phyloP scores from a whole-genome alignment of 176 grass and related monocot species.

The Puya raimondii region DNA sequence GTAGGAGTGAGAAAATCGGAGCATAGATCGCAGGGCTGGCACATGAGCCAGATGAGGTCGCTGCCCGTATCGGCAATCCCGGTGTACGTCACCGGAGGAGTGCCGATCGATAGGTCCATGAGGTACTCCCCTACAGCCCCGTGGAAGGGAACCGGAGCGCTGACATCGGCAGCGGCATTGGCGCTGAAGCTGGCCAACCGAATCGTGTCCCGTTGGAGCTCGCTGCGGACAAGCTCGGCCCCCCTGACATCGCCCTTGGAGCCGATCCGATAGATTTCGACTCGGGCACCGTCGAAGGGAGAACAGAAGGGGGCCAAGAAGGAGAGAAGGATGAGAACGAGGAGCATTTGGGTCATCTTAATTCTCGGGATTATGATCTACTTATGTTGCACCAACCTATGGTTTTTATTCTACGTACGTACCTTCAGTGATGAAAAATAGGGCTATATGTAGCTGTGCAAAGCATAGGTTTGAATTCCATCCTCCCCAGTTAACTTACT shows the following conservation, averaged over 20 bases:
- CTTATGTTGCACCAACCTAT: too few relatives aligned
- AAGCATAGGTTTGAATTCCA: too few relatives aligned
- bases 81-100: slow-evolving; percentile 6
- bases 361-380: not conserved
- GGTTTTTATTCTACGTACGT: too few relatives aligned
- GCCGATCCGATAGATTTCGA: not conserved
- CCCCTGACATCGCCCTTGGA: not conserved
- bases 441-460: too few relatives aligned
- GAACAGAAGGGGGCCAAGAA: not conserved
- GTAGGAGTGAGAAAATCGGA: slow-evolving; percentile 4
- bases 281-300: not conserved
- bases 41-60: slow-evolving; percentile 18
- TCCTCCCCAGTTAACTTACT: too few relatives aligned
- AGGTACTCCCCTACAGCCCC: slow-evolving; percentile 13
- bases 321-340: not conserved
- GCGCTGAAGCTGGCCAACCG: not conserved
- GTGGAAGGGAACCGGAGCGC: not conserved
- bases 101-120: slow-evolving; percentile 25
- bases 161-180: not conserved
- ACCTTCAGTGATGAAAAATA: too few relatives aligned
- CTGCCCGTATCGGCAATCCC: slow-evolving; percentile 15
- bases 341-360: not conserved
- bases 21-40: slow-evolving; percentile 10
- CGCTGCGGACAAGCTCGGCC: not conserved
- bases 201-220: not conserved